These are phyloP conservation scores for Phycomyces blakesleeanus DNA, from an alignment of 192 early-diverging fungal species.

Conservation along the genomic window DNA sequence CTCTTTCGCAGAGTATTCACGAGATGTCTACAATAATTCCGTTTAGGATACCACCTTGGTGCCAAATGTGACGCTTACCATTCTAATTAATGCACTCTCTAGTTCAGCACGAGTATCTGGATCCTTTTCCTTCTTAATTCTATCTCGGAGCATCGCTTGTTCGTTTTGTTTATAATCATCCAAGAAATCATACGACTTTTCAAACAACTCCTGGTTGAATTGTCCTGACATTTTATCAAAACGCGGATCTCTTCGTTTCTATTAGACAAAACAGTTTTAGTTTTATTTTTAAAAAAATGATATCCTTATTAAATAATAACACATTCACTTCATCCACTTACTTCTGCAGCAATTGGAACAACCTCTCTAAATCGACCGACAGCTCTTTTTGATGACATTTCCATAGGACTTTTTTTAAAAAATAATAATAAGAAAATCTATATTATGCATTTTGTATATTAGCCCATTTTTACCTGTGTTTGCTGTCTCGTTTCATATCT, in stretches of 20 bases:
- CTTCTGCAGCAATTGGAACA: conserved; percentile 52
- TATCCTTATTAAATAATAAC: no score
- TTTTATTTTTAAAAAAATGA: no score
- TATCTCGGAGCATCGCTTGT: conserved; percentile 59
- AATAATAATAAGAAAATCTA: conserved; percentile 30
- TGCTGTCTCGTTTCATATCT: conserved; percentile 32
- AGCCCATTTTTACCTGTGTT: conserved; percentile 36
- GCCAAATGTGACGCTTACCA: conserved; percentile 46
- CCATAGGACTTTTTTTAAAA: conserved; percentile 57
- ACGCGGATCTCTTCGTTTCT: conserved; percentile 87
- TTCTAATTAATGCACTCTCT: conserved; percentile 52
- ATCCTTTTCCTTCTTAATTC: conserved; percentile 67
- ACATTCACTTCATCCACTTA: conserved; percentile 33
- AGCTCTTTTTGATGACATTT: conserved; percentile 71
- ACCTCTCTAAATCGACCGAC: conserved; percentile 71
- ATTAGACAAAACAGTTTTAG: not conserved
- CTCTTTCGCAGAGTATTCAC: conserved; percentile 12
- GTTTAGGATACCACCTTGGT: not conserved
- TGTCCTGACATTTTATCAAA: conserved; percentile 89
- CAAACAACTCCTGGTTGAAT: conserved; percentile 88
- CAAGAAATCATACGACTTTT: conserved; percentile 89
- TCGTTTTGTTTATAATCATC: conserved; percentile 76
- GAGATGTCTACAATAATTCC: conserved; percentile 17
- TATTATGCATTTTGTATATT: conserved; percentile 24
- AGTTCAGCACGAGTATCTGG: conserved; percentile 55